phyloP scores from a whole-genome alignment of 768 basidiomycete genomes.

The Gyrodon lividus region DNA sequence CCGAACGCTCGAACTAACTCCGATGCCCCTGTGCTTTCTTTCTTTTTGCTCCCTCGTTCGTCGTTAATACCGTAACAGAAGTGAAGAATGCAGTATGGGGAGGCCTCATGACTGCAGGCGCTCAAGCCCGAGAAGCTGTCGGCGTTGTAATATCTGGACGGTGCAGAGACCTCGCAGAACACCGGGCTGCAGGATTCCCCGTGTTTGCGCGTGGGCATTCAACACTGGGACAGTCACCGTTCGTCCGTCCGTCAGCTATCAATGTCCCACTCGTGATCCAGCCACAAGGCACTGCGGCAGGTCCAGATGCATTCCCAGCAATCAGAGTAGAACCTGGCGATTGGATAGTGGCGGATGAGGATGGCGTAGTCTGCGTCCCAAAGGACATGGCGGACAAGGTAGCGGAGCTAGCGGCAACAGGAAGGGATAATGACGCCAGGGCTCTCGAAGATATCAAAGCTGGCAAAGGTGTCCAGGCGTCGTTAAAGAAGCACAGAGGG shows the following conservation, averaged over 20 bases:
- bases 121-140: constrained; percentile 61
- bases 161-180: constrained; percentile 82
- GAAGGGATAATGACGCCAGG: constrained; percentile 61
- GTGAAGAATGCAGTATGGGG: constrained; percentile 88
- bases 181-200: constrained; percentile 65
- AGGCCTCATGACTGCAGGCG: constrained; percentile 87
- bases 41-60: background rate
- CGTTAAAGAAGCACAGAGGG: constrained; percentile 78
- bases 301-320: constrained; percentile 45
- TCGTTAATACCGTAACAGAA: constrained; percentile 39
- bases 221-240: constrained; percentile 83
- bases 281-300: constrained; percentile 30
- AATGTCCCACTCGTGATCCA: constrained; percentile 60
- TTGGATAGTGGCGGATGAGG: constrained; percentile 81
- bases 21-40: background rate
- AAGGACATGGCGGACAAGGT: constrained; percentile 52
- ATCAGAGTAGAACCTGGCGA: constrained; percentile 71
- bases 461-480: constrained; percentile 71
- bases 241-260: constrained; percentile 76
- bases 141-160: constrained; percentile 85
- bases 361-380: constrained; percentile 87
- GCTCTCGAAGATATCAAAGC: constrained; percentile 75
- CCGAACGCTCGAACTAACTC: background rate
- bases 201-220: constrained; percentile 83
- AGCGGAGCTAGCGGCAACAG: constrained; percentile 53